Conservation (phyloP, 2,329 filamentous ascomycete species). For the Boeremia lycopersici region DNA sequence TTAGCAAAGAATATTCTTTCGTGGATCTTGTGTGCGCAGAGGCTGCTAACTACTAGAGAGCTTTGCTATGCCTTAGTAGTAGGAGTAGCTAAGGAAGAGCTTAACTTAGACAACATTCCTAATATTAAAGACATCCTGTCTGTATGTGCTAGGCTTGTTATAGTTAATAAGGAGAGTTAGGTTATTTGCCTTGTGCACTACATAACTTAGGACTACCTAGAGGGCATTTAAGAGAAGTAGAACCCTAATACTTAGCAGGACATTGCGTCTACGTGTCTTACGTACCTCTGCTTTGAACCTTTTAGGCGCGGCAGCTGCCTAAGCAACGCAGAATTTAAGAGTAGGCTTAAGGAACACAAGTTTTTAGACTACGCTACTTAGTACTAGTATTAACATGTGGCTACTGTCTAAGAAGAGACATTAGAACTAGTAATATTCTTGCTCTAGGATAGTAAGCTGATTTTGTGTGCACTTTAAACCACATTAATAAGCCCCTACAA, state of each 20-base stretch:
- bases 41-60: constrained; percentile 20
- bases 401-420: too few relatives aligned
- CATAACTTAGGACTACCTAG: constrained; percentile 37
- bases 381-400: too few relatives aligned
- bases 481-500: too few relatives aligned
- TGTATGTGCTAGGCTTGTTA: constrained; percentile 40
- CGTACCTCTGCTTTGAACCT: constrained; percentile 43
- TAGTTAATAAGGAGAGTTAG: constrained; percentile 33
- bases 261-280: constrained; percentile 36
- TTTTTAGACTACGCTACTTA: too few relatives aligned
- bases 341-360: too few relatives aligned
- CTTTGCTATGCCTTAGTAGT: constrained; percentile 23
- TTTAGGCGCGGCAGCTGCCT: too few relatives aligned
- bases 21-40: constrained; percentile 23
- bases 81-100: constrained; percentile 1
- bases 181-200: constrained; percentile 39
- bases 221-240: constrained; percentile 31
- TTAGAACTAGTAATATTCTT: too few relatives aligned
- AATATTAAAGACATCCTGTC: constrained; percentile 23
- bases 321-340: too few relatives aligned
- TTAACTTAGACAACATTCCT: constrained; percentile 17
- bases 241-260: constrained; percentile 23
- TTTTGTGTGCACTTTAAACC: too few relatives aligned
- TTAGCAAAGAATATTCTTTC: constrained; percentile 44
- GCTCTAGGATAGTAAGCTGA: too few relatives aligned